Evolutionary conservation across 2,329 filamentous ascomycete species (phyloP), one percentile per base, ranked within the genome.

Genomic region (Ascosphaera acerosa): DNA sequence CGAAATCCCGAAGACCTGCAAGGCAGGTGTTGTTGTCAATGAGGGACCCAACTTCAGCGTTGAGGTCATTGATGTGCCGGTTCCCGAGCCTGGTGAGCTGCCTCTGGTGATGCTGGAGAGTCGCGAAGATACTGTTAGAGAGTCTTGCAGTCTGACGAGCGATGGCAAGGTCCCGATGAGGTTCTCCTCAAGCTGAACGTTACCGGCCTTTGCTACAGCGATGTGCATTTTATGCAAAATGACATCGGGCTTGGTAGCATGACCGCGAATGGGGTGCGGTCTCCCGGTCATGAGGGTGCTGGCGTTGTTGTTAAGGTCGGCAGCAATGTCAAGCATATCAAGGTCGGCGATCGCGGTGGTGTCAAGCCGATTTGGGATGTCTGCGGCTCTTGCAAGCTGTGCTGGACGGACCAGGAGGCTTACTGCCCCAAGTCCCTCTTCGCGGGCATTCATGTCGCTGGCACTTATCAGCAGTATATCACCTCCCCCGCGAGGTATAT

Each of bases 381-480:
- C 2, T 66, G 62, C 41, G 52, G 57, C 28, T 50, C 48, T 23
- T 66, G 61, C 42, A 51, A 57, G 18, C 43, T 53, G 14, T 67
- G 63, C 47, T 58, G 57, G 43, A 50, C 47, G 4, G 62, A 58
- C 14, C 55, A 56, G 26, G 64, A 68, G 41, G 60, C 58, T 22
- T 64, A 67, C 41, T 64, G 61, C 38, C 35, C 44, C 16, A 49
- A 52, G 15, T 55, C 46, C 7, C 45, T 58, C n/a, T 44, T 51
- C 37, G 63, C 52, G 4, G 64, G 54, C 19, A 48, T 63, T 32
- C 44, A 43, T 10, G 35, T 32, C 16, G 32, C 41, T 27, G 41
- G 64, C 1, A 61, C 61, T 1, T 70, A 67, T 42, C 60, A 66
- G 44, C 61, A 70, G 43, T 71, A 70, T 42, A 48, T 69, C 23